phyloP scores from a whole-genome alignment of 2,329 filamentous ascomycete species.

The Penicillium sp. region DNA sequence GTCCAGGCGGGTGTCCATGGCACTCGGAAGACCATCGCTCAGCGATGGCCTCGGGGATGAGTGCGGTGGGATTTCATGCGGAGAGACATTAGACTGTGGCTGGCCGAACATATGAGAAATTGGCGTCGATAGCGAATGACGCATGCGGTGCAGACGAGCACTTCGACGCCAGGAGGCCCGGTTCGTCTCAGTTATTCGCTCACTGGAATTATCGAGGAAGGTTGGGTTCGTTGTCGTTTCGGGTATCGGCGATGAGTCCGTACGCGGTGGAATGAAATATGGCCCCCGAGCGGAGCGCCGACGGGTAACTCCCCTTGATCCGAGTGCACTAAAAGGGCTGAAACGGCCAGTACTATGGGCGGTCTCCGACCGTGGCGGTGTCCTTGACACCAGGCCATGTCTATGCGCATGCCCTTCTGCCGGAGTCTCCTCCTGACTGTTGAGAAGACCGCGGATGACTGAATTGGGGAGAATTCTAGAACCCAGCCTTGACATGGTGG shows the following conservation, averaged over 20 bases:
- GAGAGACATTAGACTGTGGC: conserved; percentile 27
- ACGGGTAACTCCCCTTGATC: conserved; percentile 40
- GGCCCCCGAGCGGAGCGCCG: conserved; percentile 41
- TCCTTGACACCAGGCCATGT: conserved; percentile 41
- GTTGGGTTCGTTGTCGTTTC: conserved; percentile 29
- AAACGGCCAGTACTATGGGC: conserved; percentile 37
- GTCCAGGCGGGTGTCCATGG: conserved; percentile 43
- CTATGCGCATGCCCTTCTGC: conserved; percentile 47
- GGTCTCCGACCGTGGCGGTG: conserved; percentile 35
- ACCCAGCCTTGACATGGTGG: conserved; percentile 49
- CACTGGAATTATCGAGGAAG: conserved; percentile 27
- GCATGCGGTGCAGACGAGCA: conserved; percentile 42
- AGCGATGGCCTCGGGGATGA: conserved; percentile 29
- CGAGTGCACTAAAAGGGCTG: conserved; percentile 41
- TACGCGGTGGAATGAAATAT: conserved; percentile 39
- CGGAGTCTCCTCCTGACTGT: conserved; percentile 46
- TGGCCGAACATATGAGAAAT: conserved; percentile 47
- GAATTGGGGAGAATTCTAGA: conserved; percentile 49
- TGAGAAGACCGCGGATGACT: conserved; percentile 44
- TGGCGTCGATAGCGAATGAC: conserved; percentile 44
- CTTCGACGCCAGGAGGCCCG: conserved; percentile 42
- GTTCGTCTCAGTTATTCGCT: conserved; percentile 27
- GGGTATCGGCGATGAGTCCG: conserved; percentile 32
- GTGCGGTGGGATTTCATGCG: conserved; percentile 28
- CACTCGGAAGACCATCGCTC: conserved; percentile 22